These are phyloP conservation scores for Groenewaldozyma sp. DNA, from an alignment of 1,139 yeast species.

Conservation along the genomic window DNA sequence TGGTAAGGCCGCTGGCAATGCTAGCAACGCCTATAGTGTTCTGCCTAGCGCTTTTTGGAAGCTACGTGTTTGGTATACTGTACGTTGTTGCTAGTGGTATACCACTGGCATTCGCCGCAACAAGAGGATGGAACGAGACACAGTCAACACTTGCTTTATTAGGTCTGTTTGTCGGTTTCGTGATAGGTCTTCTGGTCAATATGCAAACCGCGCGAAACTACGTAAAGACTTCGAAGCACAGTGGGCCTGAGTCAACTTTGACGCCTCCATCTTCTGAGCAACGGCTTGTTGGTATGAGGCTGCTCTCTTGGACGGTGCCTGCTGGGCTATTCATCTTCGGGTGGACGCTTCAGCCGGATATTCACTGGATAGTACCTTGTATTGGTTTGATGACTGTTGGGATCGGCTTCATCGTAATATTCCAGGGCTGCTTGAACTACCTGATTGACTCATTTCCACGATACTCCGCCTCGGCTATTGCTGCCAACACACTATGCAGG, in stretches of 20 bases:
- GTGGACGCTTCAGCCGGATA: slow-evolving; percentile 48
- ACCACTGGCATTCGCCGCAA: slow-evolving; percentile 27
- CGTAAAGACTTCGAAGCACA: slow-evolving; percentile 27
- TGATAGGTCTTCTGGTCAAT: slow-evolving; percentile 42
- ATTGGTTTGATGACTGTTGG: slow-evolving; percentile 58
- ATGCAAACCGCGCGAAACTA: slow-evolving; percentile 29
- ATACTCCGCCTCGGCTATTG: slow-evolving; percentile 72
- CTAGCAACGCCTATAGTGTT: slow-evolving; percentile 38
- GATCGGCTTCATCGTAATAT: slow-evolving; percentile 50
- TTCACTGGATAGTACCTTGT: slow-evolving; percentile 71
- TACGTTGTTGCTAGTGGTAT: slow-evolving; percentile 36
- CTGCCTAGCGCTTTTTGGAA: slow-evolving; percentile 35
- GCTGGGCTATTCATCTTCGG: slow-evolving; percentile 66
- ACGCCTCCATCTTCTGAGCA: slow-evolving; percentile 50
- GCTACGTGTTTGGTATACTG: slow-evolving; percentile 39
- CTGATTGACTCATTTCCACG: slow-evolving; percentile 53
- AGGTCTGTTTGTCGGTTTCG: slow-evolving; percentile 47
- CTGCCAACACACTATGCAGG: slow-evolving; percentile 66
- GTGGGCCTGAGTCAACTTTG: slow-evolving; percentile 33
- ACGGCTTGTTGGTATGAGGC: slow-evolving; percentile 46
- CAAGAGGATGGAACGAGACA: slow-evolving; percentile 34
- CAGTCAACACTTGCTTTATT: slow-evolving; percentile 48
- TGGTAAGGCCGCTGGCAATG: slow-evolving; percentile 38
- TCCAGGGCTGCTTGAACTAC: slow-evolving; percentile 50
- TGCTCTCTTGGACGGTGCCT: slow-evolving; percentile 43